Base-by-base conservation (phyloP, 2,329 filamentous ascomycete genomes). In the Volutella citrinella region DNA sequence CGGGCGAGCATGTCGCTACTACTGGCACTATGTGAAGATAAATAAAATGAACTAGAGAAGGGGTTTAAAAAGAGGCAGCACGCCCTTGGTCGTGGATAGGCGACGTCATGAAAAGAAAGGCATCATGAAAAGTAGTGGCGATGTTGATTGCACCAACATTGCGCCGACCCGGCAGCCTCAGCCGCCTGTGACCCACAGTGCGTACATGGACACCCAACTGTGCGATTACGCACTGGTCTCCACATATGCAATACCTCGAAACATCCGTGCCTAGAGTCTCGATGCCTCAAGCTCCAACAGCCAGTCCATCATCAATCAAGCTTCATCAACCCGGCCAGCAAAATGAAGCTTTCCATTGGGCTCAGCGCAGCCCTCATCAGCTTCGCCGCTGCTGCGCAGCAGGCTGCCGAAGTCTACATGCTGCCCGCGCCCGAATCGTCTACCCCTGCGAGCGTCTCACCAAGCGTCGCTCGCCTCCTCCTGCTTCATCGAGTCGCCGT, bases 401-500 rank as follows among this genome's bases (percentile, higher is more conserved):
- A 63, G 31, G 52, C 59, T 25, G 74, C 75, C 33, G 66, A 72
- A 45, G 76, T 76, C 44, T 81, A 74, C 57, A 64, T 80, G 37
- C 63, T 79, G 30, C 63, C 60, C 34, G 40, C 49, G 36, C 48
- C 49, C 42, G 52, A 55, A 26, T 45, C 49, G 28, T 49, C 53
- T 25, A 46, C 59, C 19, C 51, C 63, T 28, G 60, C 69, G 32
- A 64, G 65, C 27, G 57, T 79, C 48, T 66, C 73, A 30, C 68
- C 69, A 48, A 68, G 72, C 55, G 63, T 78, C 54, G 75, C 72
- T 38, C 69, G 74, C 52, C 66, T 81, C 40, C 68, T 83, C 50
- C 57, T 82, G 29, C 69, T 79, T 10, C 76, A 79, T 54, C 72
- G 78, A 32, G 59, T 79, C 38, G 66, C 66, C 13, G 62, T 65